Base-by-base conservation (phyloP, 179 eudicot species). In the Nepenthes alata region DNA sequence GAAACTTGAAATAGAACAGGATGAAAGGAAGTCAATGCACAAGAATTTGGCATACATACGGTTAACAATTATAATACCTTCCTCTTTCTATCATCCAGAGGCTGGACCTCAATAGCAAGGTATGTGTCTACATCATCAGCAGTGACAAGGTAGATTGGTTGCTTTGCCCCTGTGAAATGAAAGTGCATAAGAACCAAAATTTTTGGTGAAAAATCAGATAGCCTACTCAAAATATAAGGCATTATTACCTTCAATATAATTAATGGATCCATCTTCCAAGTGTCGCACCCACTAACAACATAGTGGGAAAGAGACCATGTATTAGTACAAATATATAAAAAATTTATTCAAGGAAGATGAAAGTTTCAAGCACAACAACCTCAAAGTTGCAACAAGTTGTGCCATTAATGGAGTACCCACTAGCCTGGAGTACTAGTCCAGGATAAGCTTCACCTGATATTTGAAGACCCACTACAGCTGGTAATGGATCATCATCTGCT, bases 331-430 rank as follows among this genome's bases (percentile, higher is more conserved):
- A 53, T 47, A 48, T 35, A 36, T 60, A 15, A 38, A 65, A 55
- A 53, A 0, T 16, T 16, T 16, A 41, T 39, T 53, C 57, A 45
- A 34, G 38, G 7, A 25, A 65, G 15, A 56, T 6, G 56, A 52
- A 63, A 50, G 35, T 38, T 63, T 56, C 56, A 37, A 65, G 55
- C 69, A 16, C 62, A 72, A 67, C 56, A 67, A 90, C 98, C 98
- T 91, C 98, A 78, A 91, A 91, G 72, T 91, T 89, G 62, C 98
- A 91, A 74, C 93, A 86, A 41, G 93, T 89, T 59, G 98, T 91
- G 71, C 98, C 98, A 81, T 91, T 84, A 58, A 79, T 71, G 48
- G 98, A 89, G 72, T 71, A 74, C 70, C 98, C 98, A 62, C 85
- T 63, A 39, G 96, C 98, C 76, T 75, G 83, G 65, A 91, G 91